Evolutionary conservation across 2,329 filamentous ascomycete genomes (phyloP).

Genomic region (Fusarium sp.): DNA sequence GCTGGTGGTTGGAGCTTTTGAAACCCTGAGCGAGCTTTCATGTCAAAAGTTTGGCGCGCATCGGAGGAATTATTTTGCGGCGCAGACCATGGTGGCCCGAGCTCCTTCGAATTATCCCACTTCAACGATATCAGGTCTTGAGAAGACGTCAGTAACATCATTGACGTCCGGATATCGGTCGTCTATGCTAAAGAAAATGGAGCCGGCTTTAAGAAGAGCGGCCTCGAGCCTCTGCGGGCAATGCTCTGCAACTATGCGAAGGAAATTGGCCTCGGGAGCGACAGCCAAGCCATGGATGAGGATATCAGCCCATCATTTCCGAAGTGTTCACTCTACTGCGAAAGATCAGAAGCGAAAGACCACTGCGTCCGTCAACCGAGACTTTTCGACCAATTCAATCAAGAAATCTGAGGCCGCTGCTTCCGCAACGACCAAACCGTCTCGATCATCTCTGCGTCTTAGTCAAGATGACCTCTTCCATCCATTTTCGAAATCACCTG

Average conservation of each 20-base stretch:
- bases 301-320: slow-evolving; percentile 48
- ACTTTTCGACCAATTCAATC: slow-evolving; percentile 50
- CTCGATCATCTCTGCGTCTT: slow-evolving; percentile 56
- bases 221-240: slow-evolving; percentile 56
- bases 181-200: slow-evolving; percentile 48
- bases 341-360: slow-evolving; percentile 41
- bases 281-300: slow-evolving; percentile 45
- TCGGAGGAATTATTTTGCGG: slow-evolving; percentile 55
- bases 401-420: slow-evolving; percentile 47
- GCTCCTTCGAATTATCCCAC: slow-evolving; percentile 49
- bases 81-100: slow-evolving; percentile 46
- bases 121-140: slow-evolving; percentile 35
- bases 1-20: slow-evolving; percentile 41
- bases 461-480: slow-evolving; percentile 90
- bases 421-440: slow-evolving; percentile 38
- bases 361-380: slow-evolving; percentile 33
- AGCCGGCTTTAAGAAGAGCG: slow-evolving; percentile 56
- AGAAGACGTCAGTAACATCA: slow-evolving; percentile 31
- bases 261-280: slow-evolving; percentile 45
- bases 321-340: slow-evolving; percentile 47
- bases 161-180: slow-evolving; percentile 16
- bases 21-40: slow-evolving; percentile 46
- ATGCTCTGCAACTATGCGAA: slow-evolving; percentile 53
- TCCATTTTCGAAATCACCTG: slow-evolving; percentile 87
- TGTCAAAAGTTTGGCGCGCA: slow-evolving; percentile 48